Conservation (phyloP, 768 basidiomycete genomes). For the Tulasnella calospora region DNA sequence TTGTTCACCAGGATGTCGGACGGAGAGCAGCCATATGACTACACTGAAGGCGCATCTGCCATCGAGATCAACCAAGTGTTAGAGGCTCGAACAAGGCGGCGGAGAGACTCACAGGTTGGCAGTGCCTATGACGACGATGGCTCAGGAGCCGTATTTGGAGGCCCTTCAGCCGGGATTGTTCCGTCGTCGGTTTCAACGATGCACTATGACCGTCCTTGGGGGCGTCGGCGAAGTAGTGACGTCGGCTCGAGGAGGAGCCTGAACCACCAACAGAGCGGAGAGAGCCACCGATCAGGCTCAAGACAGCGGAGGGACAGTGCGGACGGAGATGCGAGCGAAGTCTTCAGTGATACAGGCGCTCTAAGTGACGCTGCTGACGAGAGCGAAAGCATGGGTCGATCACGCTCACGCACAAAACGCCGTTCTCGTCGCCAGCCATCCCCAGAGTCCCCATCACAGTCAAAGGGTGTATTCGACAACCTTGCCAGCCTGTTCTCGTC, state of each 20-base stretch:
- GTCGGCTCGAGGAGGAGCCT: conserved; percentile 32
- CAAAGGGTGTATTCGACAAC: conserved; percentile 52
- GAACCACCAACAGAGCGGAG: conserved; percentile 34
- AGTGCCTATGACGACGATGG: conserved; percentile 53
- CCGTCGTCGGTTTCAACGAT: conserved; percentile 79
- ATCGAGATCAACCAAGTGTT: conserved; percentile 64
- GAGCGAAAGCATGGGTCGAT: conserved; percentile 33
- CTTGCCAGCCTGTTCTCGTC: conserved; percentile 60
- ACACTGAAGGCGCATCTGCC: conserved; percentile 80
- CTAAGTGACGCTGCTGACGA: conserved; percentile 33
- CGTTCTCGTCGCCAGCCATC: conserved; percentile 30
- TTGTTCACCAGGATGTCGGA: conserved; percentile 17
- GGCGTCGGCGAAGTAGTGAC: conserved; percentile 49
- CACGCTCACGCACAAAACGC: conserved; percentile 31
- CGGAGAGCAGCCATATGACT: conserved; percentile 45
- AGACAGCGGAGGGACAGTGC: neutral
- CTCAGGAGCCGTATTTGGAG: conserved; percentile 58
- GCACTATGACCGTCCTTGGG: conserved; percentile 45
- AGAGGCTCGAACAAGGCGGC: conserved; percentile 45
- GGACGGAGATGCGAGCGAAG: neutral
- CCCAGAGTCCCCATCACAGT: conserved; percentile 30
- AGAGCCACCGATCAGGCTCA: conserved; percentile 16
- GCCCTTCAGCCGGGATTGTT: conserved; percentile 51
- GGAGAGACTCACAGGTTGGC: conserved; percentile 65
- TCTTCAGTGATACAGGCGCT: conserved; percentile 13